phyloP scores from a whole-genome alignment of 2,329 filamentous ascomycete species.

The Ceratocystiopsis minuta region DNA sequence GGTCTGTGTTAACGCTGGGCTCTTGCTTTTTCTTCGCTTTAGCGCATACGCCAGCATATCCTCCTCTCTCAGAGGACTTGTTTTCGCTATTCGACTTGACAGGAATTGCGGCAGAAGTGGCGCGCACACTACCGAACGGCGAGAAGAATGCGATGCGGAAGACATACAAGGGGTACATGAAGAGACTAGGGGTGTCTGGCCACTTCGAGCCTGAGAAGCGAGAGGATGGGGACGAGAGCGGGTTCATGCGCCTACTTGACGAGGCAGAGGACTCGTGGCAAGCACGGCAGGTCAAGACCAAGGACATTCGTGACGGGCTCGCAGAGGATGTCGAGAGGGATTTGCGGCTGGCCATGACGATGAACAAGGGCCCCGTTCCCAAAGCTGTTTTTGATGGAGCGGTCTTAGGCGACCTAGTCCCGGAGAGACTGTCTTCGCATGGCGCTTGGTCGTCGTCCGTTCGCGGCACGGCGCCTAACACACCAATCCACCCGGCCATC shows the following conservation, averaged over 20 bases:
- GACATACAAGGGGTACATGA: slow-evolving; percentile 52
- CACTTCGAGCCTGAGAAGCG: slow-evolving; percentile 43
- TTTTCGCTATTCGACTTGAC: slow-evolving; percentile 40
- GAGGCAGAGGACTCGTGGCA: slow-evolving; percentile 40
- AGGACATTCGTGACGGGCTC: slow-evolving; percentile 36
- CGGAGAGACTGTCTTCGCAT: slow-evolving; percentile 19
- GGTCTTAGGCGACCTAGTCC: slow-evolving; percentile 37
- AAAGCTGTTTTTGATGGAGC: slow-evolving; percentile 38
- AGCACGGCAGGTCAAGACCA: slow-evolving; percentile 32
- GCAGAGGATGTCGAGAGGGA: slow-evolving; percentile 23
- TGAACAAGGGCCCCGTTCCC: slow-evolving; percentile 38
- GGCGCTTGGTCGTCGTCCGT: slow-evolving; percentile 23
- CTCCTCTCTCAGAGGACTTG: slow-evolving; percentile 35
- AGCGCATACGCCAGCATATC: slow-evolving; percentile 31
- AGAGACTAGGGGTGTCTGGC: slow-evolving; percentile 41
- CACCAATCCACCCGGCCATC: slow-evolving; percentile 23
- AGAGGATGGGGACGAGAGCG: slow-evolving; percentile 30
- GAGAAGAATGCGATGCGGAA: slow-evolving; percentile 50
- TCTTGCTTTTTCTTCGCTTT: background rate
- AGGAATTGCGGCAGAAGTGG: slow-evolving; percentile 40
- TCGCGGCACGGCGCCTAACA: slow-evolving; percentile 33
- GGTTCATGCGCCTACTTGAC: slow-evolving; percentile 33
- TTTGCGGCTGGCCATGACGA: slow-evolving; percentile 34
- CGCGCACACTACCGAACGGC: slow-evolving; percentile 44
- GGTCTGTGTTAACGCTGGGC: slow-evolving; percentile 23